Percentiles rank a stretch among this genome's conserved stretches.
phyloP scores from a whole-genome alignment of 345 rosid species.

The Eucalyptus erythrocorys region DNA sequence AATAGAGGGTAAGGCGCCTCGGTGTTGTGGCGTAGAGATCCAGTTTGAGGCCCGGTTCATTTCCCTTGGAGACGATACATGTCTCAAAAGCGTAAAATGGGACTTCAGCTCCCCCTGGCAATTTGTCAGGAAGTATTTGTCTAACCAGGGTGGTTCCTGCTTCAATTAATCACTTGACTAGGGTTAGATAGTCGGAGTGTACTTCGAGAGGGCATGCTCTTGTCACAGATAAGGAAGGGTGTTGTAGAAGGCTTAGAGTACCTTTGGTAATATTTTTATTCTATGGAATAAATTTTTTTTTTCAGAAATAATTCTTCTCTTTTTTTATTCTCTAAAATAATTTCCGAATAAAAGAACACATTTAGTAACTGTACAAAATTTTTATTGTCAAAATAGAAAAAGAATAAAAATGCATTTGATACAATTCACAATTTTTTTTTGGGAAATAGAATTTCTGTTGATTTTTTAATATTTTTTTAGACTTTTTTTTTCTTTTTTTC shows the following conservation, averaged over 20 bases:
- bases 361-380: too few species aligned
- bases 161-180: neutral
- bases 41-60: neutral
- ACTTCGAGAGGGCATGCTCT: neutral
- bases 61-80: neutral
- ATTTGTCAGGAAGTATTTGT: neutral
- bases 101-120: neutral
- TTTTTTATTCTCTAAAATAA: too few species aligned
- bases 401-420: too few species aligned
- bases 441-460: too few species aligned
- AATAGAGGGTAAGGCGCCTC: neutral
- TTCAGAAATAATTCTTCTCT: too few species aligned
- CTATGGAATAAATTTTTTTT: too few species aligned
- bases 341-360: rapidly evolving
- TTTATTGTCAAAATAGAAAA: too few species aligned
- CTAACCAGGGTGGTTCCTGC: neutral
- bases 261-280: too few species aligned
- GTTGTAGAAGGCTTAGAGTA: neutral
- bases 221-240: neutral
- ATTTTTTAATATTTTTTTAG: too few species aligned
- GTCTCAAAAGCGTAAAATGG: neutral
- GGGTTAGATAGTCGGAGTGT: neutral
- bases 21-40: neutral
- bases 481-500: too few species aligned
- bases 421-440: too few species aligned